phyloP scores from a whole-genome alignment of 2,329 filamentous ascomycete species.

The Stagonosporopsis vannaccii region DNA sequence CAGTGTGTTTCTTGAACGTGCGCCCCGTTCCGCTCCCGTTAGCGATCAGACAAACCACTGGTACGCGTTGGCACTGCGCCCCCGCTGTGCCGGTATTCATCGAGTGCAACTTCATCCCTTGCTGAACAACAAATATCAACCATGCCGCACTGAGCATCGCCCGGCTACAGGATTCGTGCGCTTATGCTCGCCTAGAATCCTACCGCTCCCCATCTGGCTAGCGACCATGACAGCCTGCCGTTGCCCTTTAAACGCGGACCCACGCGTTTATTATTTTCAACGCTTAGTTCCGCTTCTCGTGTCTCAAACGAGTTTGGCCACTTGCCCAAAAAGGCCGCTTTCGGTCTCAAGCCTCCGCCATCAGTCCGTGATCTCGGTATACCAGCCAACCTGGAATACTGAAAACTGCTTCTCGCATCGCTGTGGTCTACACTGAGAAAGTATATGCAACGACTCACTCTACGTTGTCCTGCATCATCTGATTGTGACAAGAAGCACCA shows the following conservation, averaged over 20 bases:
- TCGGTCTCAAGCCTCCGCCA: background rate
- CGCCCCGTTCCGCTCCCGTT: conserved; percentile 40
- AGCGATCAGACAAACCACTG: conserved; percentile 32
- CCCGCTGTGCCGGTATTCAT: conserved; percentile 21
- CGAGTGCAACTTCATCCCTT: conserved; percentile 19
- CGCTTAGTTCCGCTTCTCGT: conserved; percentile 4
- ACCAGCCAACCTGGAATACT: no score
- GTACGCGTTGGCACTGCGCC: conserved; percentile 24
- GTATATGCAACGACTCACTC: background rate
- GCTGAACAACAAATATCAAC: conserved; percentile 7
- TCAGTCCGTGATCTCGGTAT: background rate
- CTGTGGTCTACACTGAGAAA: background rate
- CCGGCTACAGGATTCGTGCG: conserved; percentile 20
- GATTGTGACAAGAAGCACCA: no score
- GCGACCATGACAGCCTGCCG: conserved; percentile 20
- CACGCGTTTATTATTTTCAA: conserved; percentile 27
- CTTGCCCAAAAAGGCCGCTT: background rate
- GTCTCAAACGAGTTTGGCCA: conserved; percentile 3
- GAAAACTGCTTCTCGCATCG: background rate
- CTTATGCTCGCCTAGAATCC: conserved; percentile 24
- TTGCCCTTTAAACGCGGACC: conserved; percentile 30
- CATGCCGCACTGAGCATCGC: conserved; percentile 20
- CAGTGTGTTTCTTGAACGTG: conserved; percentile 26
- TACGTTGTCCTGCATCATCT: background rate
- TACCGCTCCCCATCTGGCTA: conserved; percentile 27